Evolutionary conservation across 2,329 filamentous ascomycete species (phyloP).

Genomic region (Scedosporium minutisporum): DNA sequence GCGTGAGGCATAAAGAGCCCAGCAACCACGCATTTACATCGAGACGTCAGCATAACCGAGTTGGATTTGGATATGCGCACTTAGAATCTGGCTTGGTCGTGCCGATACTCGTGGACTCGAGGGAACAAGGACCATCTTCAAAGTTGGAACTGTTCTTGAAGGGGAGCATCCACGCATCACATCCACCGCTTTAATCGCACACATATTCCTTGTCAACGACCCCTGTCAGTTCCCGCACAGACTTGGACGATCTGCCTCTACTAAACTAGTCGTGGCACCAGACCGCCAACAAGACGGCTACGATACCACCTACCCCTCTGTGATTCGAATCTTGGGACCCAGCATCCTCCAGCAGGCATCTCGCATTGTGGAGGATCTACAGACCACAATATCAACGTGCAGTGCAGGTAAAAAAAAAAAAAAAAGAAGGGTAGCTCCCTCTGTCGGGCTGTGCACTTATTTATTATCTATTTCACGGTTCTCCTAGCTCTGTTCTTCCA

Average conservation of each 20-base stretch:
- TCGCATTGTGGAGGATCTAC: slow-evolving; percentile 1
- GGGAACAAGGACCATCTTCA: not conserved
- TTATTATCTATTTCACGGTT: too few relatives aligned
- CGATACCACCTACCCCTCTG: not conserved
- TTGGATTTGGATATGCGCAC: not conserved
- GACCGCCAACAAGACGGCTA: not conserved
- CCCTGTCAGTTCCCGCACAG: not conserved
- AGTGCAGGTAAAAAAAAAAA: not conserved
- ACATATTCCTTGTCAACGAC: not conserved
- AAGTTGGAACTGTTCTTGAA: not conserved
- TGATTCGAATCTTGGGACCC: not conserved
- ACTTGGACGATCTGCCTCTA: not conserved
- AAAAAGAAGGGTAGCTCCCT: too few relatives aligned
- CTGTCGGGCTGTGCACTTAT: too few relatives aligned
- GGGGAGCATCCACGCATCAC: not conserved
- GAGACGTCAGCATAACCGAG: not conserved
- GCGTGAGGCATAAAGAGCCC: not conserved
- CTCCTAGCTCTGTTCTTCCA: not conserved
- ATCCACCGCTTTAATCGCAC: not conserved
- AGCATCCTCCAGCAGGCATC: not conserved
- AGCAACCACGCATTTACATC: not conserved
- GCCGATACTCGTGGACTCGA: not conserved
- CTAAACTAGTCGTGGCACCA: not conserved
- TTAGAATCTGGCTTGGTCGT: not conserved
- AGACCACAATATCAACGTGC: not conserved